phyloP scores from a whole-genome alignment of 2,329 filamentous ascomycete genomes.

The Hirsutella thompsonii region DNA sequence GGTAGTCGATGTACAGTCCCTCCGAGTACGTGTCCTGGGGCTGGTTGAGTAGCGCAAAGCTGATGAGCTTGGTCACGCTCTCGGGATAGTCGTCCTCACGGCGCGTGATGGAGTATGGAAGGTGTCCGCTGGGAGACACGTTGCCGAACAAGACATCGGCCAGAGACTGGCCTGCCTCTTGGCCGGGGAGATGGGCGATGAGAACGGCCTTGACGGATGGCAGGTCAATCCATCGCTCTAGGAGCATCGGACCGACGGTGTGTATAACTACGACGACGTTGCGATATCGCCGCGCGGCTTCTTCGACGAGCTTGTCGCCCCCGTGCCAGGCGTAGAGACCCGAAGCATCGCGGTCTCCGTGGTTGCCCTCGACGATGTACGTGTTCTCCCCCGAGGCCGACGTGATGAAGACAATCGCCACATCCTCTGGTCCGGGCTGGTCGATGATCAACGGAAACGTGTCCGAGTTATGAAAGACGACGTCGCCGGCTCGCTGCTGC shows the following conservation, averaged over 20 bases:
- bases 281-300: constrained; percentile 44
- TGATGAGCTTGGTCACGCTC: constrained; percentile 24
- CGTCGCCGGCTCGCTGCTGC: constrained; percentile 34
- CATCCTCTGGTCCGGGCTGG: constrained; percentile 41
- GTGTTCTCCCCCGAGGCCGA: constrained; percentile 78
- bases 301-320: constrained; percentile 62
- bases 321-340: constrained; percentile 55
- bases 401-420: constrained; percentile 80
- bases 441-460: constrained; percentile 19
- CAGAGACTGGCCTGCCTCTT: constrained; percentile 76
- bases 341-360: constrained; percentile 64
- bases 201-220: constrained; percentile 68
- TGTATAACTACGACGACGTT: constrained; percentile 74
- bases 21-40: constrained; percentile 54
- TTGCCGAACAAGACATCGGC: constrained; percentile 69
- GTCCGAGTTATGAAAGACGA: constrained; percentile 38
- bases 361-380: constrained; percentile 38
- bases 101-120: constrained; percentile 80
- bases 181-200: constrained; percentile 73
- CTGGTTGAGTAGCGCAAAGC: constrained; percentile 41
- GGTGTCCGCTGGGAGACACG: constrained; percentile 60
- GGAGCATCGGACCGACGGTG: constrained; percentile 67
- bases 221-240: constrained; percentile 71
- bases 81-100: constrained; percentile 58
- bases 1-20: constrained; percentile 40